Percentiles rank a stretch among this genome's conserved stretches.
Evolutionary conservation across 2,329 filamentous ascomycete genomes (phyloP).

Genomic region (Epichloe sibirici): DNA sequence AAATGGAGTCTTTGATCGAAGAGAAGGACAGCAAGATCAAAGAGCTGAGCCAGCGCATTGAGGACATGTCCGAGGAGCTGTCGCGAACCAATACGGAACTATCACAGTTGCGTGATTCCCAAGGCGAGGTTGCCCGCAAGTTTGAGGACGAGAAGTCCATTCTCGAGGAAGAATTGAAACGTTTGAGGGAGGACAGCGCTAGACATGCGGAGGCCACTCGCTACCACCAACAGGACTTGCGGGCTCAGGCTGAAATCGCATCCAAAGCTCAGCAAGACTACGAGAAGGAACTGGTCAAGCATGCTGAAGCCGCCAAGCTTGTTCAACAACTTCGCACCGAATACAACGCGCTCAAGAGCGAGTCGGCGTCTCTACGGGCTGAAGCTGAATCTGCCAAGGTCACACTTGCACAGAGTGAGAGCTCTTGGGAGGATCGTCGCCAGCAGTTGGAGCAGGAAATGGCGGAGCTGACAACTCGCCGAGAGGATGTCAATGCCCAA

Average conservation of each 20-base stretch:
- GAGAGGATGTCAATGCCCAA: slow-evolving; percentile 76
- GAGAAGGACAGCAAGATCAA: slow-evolving; percentile 70
- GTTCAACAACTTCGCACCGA: slow-evolving; percentile 70
- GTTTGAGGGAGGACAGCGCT: slow-evolving; percentile 74
- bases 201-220: slow-evolving; percentile 67
- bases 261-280: slow-evolving; percentile 90
- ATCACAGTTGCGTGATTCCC: slow-evolving; percentile 64
- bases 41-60: slow-evolving; percentile 70
- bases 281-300: slow-evolving; percentile 85
- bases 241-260: slow-evolving; percentile 86
- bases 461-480: slow-evolving; percentile 60
- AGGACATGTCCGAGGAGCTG: slow-evolving; percentile 75
- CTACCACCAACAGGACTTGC: slow-evolving; percentile 82
- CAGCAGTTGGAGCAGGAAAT: slow-evolving; percentile 77
- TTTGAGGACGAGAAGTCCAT: slow-evolving; percentile 73
- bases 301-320: slow-evolving; percentile 84
- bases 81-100: slow-evolving; percentile 72
- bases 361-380: slow-evolving; percentile 60
- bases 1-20: slow-evolving; percentile 63
- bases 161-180: slow-evolving; percentile 65
- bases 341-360: slow-evolving; percentile 68
- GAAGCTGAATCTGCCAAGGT: slow-evolving; percentile 80
- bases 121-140: slow-evolving; percentile 58
- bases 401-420: slow-evolving; percentile 65
- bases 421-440: slow-evolving; percentile 76